Conservation (phyloP, 2,329 filamentous ascomycete species). For the Fusarium tricinctum region DNA sequence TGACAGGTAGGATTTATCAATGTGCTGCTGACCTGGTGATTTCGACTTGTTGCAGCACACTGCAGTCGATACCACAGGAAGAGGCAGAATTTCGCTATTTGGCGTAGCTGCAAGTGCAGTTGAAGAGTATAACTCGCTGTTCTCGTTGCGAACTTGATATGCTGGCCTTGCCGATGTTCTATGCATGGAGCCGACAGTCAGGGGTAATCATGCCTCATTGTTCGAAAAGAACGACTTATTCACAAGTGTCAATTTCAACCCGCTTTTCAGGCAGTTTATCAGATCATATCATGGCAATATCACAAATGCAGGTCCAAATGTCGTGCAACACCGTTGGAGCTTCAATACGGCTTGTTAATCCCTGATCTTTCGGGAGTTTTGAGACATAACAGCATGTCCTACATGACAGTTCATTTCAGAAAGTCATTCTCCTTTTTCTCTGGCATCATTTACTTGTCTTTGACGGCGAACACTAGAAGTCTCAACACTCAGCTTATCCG, state of each 20-base stretch:
- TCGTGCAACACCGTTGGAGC: constrained; percentile 35
- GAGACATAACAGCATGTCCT: constrained; percentile 30
- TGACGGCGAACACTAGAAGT: neutral
- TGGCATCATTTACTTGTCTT: neutral
- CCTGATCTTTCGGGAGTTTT: constrained; percentile 35
- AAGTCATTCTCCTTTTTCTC: neutral
- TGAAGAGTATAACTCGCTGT: neutral
- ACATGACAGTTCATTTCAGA: constrained; percentile 1
- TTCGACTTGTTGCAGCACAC: neutral
- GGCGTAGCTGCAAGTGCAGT: constrained; percentile 12
- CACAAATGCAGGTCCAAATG: constrained; percentile 41
- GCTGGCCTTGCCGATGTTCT: neutral
- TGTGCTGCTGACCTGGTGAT: neutral
- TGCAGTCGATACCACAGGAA: neutral
- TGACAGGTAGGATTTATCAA: neutral
- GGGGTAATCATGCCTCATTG: neutral
- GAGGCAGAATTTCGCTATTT: neutral
- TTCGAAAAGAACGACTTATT: neutral
- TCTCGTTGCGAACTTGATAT: neutral
- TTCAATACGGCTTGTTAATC: constrained; percentile 21
- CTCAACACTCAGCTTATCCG: neutral
- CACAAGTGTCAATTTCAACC: constrained; percentile 32
- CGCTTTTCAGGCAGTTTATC: constrained; percentile 12
- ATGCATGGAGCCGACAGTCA: neutral
- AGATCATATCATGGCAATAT: constrained; percentile 32